phyloP scores from a whole-genome alignment of 2,329 filamentous ascomycete species.

The Colletotrichum lupini region DNA sequence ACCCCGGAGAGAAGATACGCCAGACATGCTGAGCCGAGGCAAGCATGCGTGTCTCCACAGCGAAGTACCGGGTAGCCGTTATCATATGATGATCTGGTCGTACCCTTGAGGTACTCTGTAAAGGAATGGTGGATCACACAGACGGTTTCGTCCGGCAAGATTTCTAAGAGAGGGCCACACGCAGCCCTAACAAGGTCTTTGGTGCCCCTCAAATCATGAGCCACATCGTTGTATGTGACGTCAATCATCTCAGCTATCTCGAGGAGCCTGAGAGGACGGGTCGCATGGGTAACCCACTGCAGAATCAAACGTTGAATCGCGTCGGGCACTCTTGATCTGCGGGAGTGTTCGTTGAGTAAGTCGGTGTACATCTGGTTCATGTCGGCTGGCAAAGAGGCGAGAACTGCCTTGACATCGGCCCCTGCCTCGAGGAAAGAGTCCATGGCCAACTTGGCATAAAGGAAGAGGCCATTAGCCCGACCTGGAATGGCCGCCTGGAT shows the following conservation, averaged over 20 bases:
- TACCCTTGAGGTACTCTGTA: slow-evolving; percentile 55
- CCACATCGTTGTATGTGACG: slow-evolving; percentile 22
- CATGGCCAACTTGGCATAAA: slow-evolving; percentile 56
- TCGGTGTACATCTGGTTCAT: slow-evolving; percentile 53
- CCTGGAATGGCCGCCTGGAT: slow-evolving; percentile 47
- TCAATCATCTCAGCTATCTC: slow-evolving; percentile 51
- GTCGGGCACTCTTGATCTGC: slow-evolving; percentile 43
- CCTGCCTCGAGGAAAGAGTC: slow-evolving; percentile 47
- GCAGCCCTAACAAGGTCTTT: slow-evolving; percentile 51
- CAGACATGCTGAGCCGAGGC: slow-evolving; percentile 38
- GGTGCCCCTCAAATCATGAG: slow-evolving; percentile 39
- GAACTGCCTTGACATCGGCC: slow-evolving; percentile 40
- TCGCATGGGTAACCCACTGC: slow-evolving; percentile 53
- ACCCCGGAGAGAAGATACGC: slow-evolving; percentile 38
- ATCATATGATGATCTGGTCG: slow-evolving; percentile 26
- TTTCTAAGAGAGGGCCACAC: slow-evolving; percentile 57
- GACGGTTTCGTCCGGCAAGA: slow-evolving; percentile 56
- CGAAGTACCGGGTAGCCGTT: slow-evolving; percentile 37
- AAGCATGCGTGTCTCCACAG: slow-evolving; percentile 37
- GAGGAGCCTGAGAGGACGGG: slow-evolving; percentile 52
- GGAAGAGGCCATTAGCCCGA: slow-evolving; percentile 54
- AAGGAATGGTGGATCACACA: slow-evolving; percentile 59
- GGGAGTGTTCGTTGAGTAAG: slow-evolving; percentile 51
- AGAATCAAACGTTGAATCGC: slow-evolving; percentile 52
- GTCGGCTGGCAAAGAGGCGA: slow-evolving; percentile 47